Conservation (phyloP, 331 rosid species). For the Rhamnella rubrinervis region DNA sequence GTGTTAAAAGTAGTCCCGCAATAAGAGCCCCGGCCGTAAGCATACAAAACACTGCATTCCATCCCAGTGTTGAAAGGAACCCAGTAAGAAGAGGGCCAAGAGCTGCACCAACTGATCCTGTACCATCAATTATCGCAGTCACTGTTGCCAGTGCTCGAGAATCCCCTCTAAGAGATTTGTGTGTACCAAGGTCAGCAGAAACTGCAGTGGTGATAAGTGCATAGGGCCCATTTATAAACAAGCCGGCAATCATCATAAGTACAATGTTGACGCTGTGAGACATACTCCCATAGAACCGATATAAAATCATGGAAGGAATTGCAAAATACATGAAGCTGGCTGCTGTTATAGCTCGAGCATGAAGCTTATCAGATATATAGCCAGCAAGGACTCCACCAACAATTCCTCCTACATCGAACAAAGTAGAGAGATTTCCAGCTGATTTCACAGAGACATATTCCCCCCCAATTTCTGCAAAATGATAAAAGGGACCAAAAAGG, state of each 20-base stretch:
- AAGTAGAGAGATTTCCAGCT: slow-evolving; percentile 81
- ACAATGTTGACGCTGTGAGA: slow-evolving; percentile 53
- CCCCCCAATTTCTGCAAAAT: slow-evolving; percentile 73
- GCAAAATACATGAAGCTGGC: slow-evolving; percentile 78
- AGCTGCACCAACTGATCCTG: slow-evolving; percentile 86
- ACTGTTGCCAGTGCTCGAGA: slow-evolving; percentile 90
- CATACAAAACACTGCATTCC: slow-evolving; percentile 73
- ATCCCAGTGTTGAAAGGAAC: slow-evolving; percentile 63
- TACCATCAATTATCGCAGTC: slow-evolving; percentile 84
- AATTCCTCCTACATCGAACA: slow-evolving; percentile 85
- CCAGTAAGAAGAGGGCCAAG: slow-evolving; percentile 91
- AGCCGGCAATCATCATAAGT: slow-evolving; percentile 76
- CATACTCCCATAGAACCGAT: slow-evolving; percentile 52
- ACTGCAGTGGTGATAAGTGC: slow-evolving; percentile 93
- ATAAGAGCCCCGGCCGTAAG: slow-evolving; percentile 57
- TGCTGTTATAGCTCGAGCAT: slow-evolving; percentile 75
- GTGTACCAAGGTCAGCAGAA: slow-evolving; percentile 88
- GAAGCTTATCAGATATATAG: slow-evolving; percentile 72
- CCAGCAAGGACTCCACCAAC: slow-evolving; percentile 88
- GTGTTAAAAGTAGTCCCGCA: slow-evolving; percentile 68
- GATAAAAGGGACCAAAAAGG: slow-evolving; percentile 14
- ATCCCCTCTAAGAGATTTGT: slow-evolving; percentile 66
- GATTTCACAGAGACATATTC: slow-evolving; percentile 64
- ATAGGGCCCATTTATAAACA: slow-evolving; percentile 81
- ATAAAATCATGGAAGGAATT: slow-evolving; percentile 64